Percentiles rank a stretch among this genome's conserved stretches.
Evolutionary conservation across 169 alveolate species (phyloP).

Genomic region (Eimeria zaria): DNA sequence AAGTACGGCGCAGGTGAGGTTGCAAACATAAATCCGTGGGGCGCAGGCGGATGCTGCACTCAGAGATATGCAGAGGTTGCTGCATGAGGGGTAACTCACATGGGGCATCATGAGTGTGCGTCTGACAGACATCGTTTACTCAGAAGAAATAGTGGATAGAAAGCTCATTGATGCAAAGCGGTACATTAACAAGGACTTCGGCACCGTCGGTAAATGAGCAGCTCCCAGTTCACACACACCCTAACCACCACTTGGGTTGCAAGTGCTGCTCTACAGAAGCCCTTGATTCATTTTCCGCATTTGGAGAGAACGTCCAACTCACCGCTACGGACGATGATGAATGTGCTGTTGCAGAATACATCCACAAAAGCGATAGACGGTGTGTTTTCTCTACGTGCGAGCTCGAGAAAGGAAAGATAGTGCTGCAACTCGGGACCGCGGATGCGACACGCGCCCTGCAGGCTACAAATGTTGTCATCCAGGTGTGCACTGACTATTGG

Average conservation of each 20-base stretch:
- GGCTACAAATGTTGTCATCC: conserved; percentile 69
- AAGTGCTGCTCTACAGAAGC: background rate
- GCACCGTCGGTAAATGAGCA: conserved; percentile 72
- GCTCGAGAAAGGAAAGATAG: conserved; percentile 82
- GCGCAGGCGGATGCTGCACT: background rate
- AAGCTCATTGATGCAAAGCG: conserved; percentile 72
- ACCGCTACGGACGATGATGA: background rate
- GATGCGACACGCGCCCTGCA: conserved; percentile 80
- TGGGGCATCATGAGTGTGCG: background rate
- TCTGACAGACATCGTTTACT: conserved; percentile 73
- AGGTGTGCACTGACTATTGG: conserved; percentile 2
- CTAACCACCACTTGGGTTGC: background rate
- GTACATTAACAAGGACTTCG: conserved; percentile 63
- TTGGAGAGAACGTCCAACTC: background rate
- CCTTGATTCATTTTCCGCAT: background rate
- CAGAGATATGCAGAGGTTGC: background rate
- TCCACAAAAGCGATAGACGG: conserved; percentile 64
- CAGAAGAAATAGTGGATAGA: conserved; percentile 85
- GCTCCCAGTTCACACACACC: background rate
- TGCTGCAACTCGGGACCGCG: conserved; percentile 85
- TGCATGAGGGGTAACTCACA: background rate
- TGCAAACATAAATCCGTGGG: background rate
- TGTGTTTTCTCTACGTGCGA: conserved; percentile 76
- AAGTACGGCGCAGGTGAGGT: conserved; percentile 86
- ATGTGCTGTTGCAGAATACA: conserved; percentile 55